Percentiles rank a stretch among this genome's conserved stretches.
Conservation (phyloP, 2,329 filamentous ascomycete genomes). For the Talaromyces sp. region DNA sequence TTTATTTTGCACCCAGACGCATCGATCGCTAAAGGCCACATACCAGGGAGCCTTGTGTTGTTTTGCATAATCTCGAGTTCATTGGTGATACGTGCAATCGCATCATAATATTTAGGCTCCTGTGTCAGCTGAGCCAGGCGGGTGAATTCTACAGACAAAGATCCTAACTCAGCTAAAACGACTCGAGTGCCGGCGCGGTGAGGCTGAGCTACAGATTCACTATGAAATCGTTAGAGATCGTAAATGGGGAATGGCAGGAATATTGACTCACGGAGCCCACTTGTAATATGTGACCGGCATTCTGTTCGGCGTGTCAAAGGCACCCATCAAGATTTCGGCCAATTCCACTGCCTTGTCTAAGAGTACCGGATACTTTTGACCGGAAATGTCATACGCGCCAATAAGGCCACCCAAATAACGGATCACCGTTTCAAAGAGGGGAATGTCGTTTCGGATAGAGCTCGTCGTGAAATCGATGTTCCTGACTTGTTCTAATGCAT, state of each 20-base stretch:
- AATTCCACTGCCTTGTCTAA: conserved; percentile 74
- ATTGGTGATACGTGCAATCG: conserved; percentile 77
- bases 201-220: conserved; percentile 55
- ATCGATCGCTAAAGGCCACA: conserved; percentile 76
- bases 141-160: conserved; percentile 82
- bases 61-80: conserved; percentile 71
- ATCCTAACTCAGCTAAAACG: conserved; percentile 66
- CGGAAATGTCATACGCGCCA: conserved; percentile 80
- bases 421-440: conserved; percentile 90
- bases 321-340: conserved; percentile 71
- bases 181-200: conserved; percentile 56
- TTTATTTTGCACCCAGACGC: conserved; percentile 65
- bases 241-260: not conserved
- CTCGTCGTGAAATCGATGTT: conserved; percentile 75
- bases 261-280: conserved; percentile 59
- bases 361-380: conserved; percentile 61
- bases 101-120: conserved; percentile 81
- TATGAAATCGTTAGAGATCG: conserved; percentile 17
- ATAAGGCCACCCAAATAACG: conserved; percentile 83
- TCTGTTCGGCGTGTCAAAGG: conserved; percentile 88
- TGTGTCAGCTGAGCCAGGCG: conserved; percentile 79
- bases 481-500: conserved; percentile 64
- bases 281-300: conserved; percentile 81
- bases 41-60: conserved; percentile 64
- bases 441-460: conserved; percentile 62